Evolutionary conservation across 2,329 filamentous ascomycete species (phyloP).

Genomic region (Coniochaeta sp.): DNA sequence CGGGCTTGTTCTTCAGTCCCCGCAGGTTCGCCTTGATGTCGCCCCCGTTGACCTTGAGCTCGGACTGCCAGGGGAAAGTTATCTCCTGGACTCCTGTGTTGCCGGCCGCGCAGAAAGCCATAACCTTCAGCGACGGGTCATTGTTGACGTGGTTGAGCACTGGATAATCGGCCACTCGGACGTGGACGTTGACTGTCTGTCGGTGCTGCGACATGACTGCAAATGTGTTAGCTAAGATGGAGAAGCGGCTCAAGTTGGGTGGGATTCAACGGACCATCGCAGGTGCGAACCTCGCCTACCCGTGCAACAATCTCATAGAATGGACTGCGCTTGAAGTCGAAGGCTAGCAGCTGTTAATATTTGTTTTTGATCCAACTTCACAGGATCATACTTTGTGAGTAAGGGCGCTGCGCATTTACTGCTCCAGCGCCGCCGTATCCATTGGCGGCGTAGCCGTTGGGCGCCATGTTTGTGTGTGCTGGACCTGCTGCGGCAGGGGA

Average conservation of each 20-base stretch:
- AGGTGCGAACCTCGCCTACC: slow-evolving; percentile 58
- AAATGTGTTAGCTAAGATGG: slow-evolving; percentile 3
- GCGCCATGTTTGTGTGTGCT: background rate
- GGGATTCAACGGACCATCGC: slow-evolving; percentile 67
- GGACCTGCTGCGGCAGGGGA: background rate
- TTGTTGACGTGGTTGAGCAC: slow-evolving; percentile 48
- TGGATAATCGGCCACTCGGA: slow-evolving; percentile 44
- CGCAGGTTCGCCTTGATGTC: slow-evolving; percentile 91
- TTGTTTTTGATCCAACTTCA: too few relatives aligned
- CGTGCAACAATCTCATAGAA: slow-evolving; percentile 70
- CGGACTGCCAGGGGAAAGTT: slow-evolving; percentile 84
- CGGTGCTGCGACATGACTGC: slow-evolving; percentile 49
- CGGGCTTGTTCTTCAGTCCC: slow-evolving; percentile 91
- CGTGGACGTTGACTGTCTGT: slow-evolving; percentile 36
- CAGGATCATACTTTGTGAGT: slow-evolving; percentile 4
- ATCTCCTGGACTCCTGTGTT: slow-evolving; percentile 64
- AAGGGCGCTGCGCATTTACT: background rate
- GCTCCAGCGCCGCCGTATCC: background rate
- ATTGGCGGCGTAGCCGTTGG: background rate
- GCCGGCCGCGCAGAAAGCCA: slow-evolving; percentile 77
- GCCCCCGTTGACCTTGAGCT: slow-evolving; percentile 81
- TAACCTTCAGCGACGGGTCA: slow-evolving; percentile 54
- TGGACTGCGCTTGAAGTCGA: slow-evolving; percentile 63
- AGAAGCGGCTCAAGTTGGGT: background rate
- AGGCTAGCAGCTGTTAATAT: too few relatives aligned